phyloP scores from a whole-genome alignment of 176 grass and related monocot species.

The Luzula sylvatica region DNA sequence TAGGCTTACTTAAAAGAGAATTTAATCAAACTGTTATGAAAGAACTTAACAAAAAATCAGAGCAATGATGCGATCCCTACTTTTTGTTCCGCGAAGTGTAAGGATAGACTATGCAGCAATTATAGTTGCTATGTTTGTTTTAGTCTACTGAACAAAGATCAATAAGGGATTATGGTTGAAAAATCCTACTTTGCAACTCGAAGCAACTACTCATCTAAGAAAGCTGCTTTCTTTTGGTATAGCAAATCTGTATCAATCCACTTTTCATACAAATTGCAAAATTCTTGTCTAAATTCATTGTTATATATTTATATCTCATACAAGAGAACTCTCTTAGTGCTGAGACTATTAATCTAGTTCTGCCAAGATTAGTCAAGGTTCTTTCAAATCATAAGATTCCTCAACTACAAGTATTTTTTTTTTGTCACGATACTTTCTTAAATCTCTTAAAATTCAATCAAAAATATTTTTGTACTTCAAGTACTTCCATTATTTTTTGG shows the following conservation, averaged over 20 bases:
- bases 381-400: conserved; percentile 51
- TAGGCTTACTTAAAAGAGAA: no score
- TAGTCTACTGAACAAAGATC: no score
- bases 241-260: background rate
- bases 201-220: conserved; percentile 61
- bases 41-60: no score
- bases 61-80: no score
- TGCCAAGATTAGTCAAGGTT: conserved; percentile 60
- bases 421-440: background rate
- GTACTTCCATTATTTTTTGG: conserved; percentile 8
- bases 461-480: no score
- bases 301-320: conserved; percentile 16
- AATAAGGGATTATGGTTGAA: conserved; percentile 54
- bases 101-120: no score
- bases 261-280: background rate
- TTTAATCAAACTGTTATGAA: no score
- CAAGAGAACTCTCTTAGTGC: conserved; percentile 40
- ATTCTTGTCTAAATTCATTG: background rate
- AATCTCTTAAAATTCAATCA: background rate
- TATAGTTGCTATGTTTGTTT: no score
- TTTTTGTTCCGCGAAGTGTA: no score
- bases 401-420: conserved; percentile 52
- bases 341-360: conserved; percentile 55
- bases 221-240: conserved; percentile 72
- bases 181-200: conserved; percentile 39